Percentiles rank a stretch among this genome's conserved stretches.
These are phyloP conservation scores for Gastrodia elata DNA, from an alignment of 106 monocot genomes.

Conservation along the genomic window DNA sequence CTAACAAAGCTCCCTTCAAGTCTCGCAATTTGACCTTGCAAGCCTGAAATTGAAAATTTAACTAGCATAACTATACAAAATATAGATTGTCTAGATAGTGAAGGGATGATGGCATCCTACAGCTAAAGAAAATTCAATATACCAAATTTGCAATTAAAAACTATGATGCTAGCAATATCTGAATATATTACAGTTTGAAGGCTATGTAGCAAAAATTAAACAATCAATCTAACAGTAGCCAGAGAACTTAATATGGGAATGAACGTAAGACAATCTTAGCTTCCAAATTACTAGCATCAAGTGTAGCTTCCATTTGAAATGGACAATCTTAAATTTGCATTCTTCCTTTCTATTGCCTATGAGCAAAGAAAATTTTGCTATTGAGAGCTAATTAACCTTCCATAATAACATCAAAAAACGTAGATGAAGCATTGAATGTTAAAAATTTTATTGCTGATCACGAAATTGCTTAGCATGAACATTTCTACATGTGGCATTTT, in stretches of 20 bases:
- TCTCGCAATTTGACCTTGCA: slow-evolving; percentile 83
- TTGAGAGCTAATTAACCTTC: background rate
- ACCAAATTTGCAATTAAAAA: background rate
- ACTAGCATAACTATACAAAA: no score
- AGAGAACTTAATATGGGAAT: background rate
- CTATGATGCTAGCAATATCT: background rate
- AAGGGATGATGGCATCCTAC: background rate
- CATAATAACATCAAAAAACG: background rate
- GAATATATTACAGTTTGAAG: background rate
- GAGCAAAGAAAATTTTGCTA: background rate
- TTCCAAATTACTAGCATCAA: background rate
- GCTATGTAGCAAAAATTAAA: background rate
- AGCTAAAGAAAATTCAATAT: background rate
- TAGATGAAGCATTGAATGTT: background rate
- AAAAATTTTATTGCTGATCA: background rate
- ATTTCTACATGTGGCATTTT: background rate
- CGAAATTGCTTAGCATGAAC: background rate
- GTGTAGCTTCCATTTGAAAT: background rate
- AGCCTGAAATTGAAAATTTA: slow-evolving; percentile 20
- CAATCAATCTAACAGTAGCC: background rate
- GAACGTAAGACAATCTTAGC: background rate
- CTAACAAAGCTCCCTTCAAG: slow-evolving; percentile 65
- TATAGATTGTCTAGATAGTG: background rate
- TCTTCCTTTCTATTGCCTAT: background rate
- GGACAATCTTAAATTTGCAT: background rate